Conservation (phyloP, 1,284 basidiomycete species). For the Chalciporus sp. region DNA sequence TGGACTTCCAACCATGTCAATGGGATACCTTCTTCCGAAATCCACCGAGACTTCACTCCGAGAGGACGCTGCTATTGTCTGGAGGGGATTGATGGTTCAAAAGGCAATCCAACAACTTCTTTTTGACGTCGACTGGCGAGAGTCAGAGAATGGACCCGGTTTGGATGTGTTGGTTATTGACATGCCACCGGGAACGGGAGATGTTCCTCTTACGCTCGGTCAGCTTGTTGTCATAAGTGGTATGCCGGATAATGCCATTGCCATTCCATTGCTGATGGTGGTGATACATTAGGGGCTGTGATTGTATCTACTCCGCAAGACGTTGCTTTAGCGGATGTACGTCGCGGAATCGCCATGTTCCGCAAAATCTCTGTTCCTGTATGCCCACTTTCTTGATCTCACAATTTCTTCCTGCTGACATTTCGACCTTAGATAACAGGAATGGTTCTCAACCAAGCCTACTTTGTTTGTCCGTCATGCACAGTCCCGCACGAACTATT, state of each 20-base stretch:
- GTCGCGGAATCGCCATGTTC: conserved; percentile 94
- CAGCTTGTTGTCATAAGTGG: conserved; percentile 90
- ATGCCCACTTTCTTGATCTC: conserved; percentile 19
- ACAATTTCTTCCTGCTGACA: not conserved
- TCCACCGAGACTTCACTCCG: conserved; percentile 22
- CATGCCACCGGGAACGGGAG: conserved; percentile 97
- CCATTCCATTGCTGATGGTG: not conserved
- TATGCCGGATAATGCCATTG: conserved; percentile 34
- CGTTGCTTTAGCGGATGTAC: conserved; percentile 89
- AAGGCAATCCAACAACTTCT: conserved; percentile 97
- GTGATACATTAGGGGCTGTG: conserved; percentile 60
- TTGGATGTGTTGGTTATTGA: conserved; percentile 92
- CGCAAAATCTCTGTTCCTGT: conserved; percentile 89
- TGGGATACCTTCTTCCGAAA: conserved; percentile 82
- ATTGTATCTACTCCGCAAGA: conserved; percentile 97
- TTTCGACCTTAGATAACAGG: conserved; percentile 74
- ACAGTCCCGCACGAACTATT: conserved; percentile 76
- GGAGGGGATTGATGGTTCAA: conserved; percentile 98
- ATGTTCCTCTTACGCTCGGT: conserved; percentile 91
- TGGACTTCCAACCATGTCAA: conserved; percentile 94
- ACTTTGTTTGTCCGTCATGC: conserved; percentile 86
- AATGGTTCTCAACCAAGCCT: conserved; percentile 88
- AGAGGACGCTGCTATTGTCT: conserved; percentile 73
- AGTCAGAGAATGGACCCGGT: conserved; percentile 40
- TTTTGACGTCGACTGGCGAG: conserved; percentile 95